phyloP scores from a whole-genome alignment of 2,329 filamentous ascomycete genomes.

The Apiospora koreana region DNA sequence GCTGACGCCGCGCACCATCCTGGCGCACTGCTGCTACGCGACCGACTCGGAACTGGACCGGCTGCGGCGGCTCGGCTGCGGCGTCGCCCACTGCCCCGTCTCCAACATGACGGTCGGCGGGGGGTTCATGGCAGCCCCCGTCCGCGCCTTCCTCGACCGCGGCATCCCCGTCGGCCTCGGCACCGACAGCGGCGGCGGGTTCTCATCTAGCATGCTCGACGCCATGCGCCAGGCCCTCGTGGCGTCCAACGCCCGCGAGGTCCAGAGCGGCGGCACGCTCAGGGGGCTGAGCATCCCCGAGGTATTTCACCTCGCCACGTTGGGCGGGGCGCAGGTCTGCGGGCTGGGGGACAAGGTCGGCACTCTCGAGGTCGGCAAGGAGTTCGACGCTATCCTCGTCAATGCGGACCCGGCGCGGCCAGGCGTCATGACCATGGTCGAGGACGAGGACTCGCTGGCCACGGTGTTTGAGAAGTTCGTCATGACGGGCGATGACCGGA shows the following conservation, averaged over 20 bases:
- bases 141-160: slow-evolving; percentile 56
- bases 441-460: slow-evolving; percentile 47
- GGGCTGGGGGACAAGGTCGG: slow-evolving; percentile 55
- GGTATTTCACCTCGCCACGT: slow-evolving; percentile 60
- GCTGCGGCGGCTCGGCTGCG: slow-evolving; percentile 50
- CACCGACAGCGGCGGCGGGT: slow-evolving; percentile 65
- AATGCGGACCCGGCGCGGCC: slow-evolving; percentile 31
- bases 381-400: slow-evolving; percentile 61
- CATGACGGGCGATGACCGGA: slow-evolving; percentile 67
- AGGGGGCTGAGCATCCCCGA: slow-evolving; percentile 50
- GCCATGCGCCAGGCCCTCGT: slow-evolving; percentile 61
- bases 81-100: slow-evolving; percentile 65
- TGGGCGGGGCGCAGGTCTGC: slow-evolving; percentile 62
- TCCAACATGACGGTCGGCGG: slow-evolving; percentile 64
- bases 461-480: slow-evolving; percentile 63
- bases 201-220: slow-evolving; percentile 59
- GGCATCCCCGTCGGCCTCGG: slow-evolving; percentile 68
- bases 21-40: slow-evolving; percentile 68
- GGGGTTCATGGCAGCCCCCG: slow-evolving; percentile 62
- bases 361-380: slow-evolving; percentile 58
- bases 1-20: slow-evolving; percentile 55
- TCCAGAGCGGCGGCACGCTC: slow-evolving; percentile 40
- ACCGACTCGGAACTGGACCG: slow-evolving; percentile 54
- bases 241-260: slow-evolving; percentile 50
- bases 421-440: slow-evolving; percentile 53